Conservation (phyloP, 176 grass and related monocot genomes). For the Tillandsia fasciculata region DNA sequence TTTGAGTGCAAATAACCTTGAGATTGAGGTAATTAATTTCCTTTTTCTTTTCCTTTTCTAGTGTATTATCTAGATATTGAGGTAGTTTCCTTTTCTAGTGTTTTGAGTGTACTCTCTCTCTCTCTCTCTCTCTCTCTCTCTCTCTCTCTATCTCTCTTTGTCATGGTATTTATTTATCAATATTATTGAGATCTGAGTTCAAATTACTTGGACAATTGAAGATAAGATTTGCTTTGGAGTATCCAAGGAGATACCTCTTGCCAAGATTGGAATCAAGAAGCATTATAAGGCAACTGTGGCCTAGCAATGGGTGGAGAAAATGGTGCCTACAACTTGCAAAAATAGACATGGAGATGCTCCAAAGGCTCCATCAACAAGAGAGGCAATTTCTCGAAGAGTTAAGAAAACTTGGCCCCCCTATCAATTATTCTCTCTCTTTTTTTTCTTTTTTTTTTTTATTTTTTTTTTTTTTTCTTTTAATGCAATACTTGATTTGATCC, state of each 20-base stretch:
- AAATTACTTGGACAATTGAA: not conserved
- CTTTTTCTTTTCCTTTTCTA: too few species aligned
- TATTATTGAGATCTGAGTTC: too few species aligned
- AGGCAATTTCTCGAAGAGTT: not conserved
- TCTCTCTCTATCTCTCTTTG: too few species aligned
- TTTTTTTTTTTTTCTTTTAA: too few species aligned
- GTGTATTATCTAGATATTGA: too few species aligned
- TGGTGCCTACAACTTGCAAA: not conserved
- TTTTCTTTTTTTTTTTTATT: too few species aligned
- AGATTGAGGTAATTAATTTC: not conserved
- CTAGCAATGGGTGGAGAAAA: not conserved
- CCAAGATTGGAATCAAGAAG: conserved; percentile 1
- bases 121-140: too few species aligned
- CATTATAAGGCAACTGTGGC: not conserved
- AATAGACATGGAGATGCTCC: conserved; percentile 1
- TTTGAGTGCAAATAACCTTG: not conserved
- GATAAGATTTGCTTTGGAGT: conserved; percentile 8
- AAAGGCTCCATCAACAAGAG: conserved; percentile 6
- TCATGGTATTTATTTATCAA: too few species aligned
- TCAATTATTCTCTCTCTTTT: too few species aligned
- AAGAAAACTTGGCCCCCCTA: not conserved
- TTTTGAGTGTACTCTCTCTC: too few species aligned
- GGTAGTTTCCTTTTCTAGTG: too few species aligned
- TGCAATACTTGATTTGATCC: too few species aligned
- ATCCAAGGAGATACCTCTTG: conserved; percentile 8